phyloP scores from a whole-genome alignment of 1,284 basidiomycete species.

The Moesziomyces sp. region DNA sequence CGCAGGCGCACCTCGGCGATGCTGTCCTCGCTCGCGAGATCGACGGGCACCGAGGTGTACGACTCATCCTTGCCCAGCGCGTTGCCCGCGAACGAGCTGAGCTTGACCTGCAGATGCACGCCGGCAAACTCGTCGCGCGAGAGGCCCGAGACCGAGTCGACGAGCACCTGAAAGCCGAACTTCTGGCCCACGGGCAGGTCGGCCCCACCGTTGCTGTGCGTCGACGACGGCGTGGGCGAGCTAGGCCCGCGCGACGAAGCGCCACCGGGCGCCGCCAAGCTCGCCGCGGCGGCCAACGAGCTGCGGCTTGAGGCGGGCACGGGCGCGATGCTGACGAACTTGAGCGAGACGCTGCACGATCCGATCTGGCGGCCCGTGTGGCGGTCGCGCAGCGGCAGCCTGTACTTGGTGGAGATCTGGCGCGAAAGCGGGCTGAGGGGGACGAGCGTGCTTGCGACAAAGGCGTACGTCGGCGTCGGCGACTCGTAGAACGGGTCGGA shows the following conservation, averaged over 20 bases:
- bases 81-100: constrained; percentile 55
- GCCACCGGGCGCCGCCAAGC: constrained; percentile 26
- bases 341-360: constrained; percentile 49
- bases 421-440: constrained; percentile 84
- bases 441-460: constrained; percentile 84
- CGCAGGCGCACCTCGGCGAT: constrained; percentile 45
- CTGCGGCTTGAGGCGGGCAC: constrained; percentile 3
- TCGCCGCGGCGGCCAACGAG: background rate
- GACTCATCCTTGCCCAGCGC: constrained; percentile 47
- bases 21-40: constrained; percentile 34
- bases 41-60: constrained; percentile 54
- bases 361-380: constrained; percentile 45
- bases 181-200: constrained; percentile 53
- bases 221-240: constrained; percentile 34
- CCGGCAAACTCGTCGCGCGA: constrained; percentile 37
- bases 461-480: constrained; percentile 72
- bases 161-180: constrained; percentile 54
- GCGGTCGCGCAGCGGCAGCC: constrained; percentile 45
- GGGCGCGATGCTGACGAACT: constrained; percentile 55
- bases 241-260: constrained; percentile 15
- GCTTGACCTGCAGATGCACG: constrained; percentile 56
- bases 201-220: constrained; percentile 3
- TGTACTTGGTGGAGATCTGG: constrained; percentile 68
- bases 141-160: constrained; percentile 53
- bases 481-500: constrained; percentile 85